Percentiles rank a stretch among this genome's conserved stretches.
phyloP scores from a whole-genome alignment of 2,329 filamentous ascomycete genomes.

The Aspergillus hiratsukae region DNA sequence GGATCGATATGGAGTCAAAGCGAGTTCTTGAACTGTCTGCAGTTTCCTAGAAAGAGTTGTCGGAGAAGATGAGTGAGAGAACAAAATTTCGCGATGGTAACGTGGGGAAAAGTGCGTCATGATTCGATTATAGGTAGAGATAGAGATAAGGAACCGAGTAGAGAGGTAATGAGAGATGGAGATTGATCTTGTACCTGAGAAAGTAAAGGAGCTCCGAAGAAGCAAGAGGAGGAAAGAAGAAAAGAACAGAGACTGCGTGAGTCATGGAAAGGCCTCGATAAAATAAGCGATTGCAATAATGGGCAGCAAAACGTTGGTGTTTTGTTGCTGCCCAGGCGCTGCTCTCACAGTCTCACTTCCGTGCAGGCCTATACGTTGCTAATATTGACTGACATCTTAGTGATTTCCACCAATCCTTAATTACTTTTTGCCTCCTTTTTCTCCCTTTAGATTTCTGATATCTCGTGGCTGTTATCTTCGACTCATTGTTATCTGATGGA shows the following conservation, averaged over 20 bases:
- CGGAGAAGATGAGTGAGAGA: constrained; percentile 21
- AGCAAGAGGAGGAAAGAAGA: neutral
- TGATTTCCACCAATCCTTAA: neutral
- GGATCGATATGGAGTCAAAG: neutral
- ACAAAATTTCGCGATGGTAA: constrained; percentile 21
- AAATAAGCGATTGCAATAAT: constrained; percentile 4
- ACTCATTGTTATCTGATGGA: constrained; percentile 11
- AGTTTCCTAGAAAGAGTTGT: constrained; percentile 2
- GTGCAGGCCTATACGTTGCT: neutral
- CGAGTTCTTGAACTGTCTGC: neutral
- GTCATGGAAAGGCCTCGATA: constrained; percentile 1
- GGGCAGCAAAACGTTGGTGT: constrained; percentile 12
- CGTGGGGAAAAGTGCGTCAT: constrained; percentile 32
- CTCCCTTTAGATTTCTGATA: constrained; percentile 1
- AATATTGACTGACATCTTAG: neutral
- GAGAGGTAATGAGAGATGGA: constrained; percentile 1
- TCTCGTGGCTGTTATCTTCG: neutral
- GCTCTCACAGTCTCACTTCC: neutral
- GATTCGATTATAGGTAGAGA: constrained; percentile 16
- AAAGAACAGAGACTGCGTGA: neutral
- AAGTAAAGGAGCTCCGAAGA: constrained; percentile 1
- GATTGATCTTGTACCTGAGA: constrained; percentile 2
- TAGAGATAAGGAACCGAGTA: constrained; percentile 9
- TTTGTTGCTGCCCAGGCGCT: constrained; percentile 3
- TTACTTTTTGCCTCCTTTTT: neutral